These are phyloP conservation scores for Microdochium trichocladiopsis DNA, from an alignment of 2,329 filamentous ascomycete species.

Conservation along the genomic window DNA sequence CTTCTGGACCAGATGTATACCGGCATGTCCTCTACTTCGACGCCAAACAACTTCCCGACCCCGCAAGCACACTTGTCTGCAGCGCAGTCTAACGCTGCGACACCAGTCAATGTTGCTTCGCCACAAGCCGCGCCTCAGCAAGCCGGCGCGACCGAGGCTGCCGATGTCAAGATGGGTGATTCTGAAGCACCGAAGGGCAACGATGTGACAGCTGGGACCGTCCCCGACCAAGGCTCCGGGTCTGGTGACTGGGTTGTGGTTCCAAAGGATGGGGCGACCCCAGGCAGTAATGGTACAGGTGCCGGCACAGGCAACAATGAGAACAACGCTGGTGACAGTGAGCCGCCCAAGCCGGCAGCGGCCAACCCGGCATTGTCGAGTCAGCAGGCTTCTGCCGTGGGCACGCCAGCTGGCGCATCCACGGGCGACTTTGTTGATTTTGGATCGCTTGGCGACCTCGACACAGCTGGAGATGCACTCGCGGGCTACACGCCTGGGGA, in stretches of 20 bases:
- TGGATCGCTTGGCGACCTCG: conserved; percentile 55
- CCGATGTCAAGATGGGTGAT: conserved; percentile 41
- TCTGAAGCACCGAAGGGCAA: conserved; percentile 38
- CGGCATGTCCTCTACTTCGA: conserved; percentile 51
- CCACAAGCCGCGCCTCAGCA: conserved; percentile 26
- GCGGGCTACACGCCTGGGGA: conserved; percentile 55
- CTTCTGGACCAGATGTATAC: conserved; percentile 64
- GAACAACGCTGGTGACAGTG: conserved; percentile 9
- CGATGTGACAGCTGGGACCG: conserved; percentile 29
- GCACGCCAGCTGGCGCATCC: conserved; percentile 29
- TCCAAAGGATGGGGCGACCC: conserved; percentile 50
- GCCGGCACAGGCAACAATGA: neutral
- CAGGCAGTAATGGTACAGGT: conserved; percentile 21
- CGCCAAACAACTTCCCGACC: conserved; percentile 53
- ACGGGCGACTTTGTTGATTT: conserved; percentile 53
- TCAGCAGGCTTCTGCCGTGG: conserved; percentile 32
- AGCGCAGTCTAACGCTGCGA: conserved; percentile 47
- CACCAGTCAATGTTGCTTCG: conserved; percentile 42
- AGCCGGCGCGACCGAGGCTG: conserved; percentile 13
- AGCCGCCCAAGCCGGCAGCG: conserved; percentile 10
- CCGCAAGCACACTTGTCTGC: conserved; percentile 53
- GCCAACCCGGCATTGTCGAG: conserved; percentile 14
- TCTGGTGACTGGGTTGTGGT: conserved; percentile 71
- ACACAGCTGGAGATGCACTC: conserved; percentile 66
- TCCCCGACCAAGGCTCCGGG: conserved; percentile 41